These are phyloP conservation scores for Proliferodiscus dingleyae DNA, from an alignment of 2,329 filamentous ascomycete genomes.

Conservation along the genomic window DNA sequence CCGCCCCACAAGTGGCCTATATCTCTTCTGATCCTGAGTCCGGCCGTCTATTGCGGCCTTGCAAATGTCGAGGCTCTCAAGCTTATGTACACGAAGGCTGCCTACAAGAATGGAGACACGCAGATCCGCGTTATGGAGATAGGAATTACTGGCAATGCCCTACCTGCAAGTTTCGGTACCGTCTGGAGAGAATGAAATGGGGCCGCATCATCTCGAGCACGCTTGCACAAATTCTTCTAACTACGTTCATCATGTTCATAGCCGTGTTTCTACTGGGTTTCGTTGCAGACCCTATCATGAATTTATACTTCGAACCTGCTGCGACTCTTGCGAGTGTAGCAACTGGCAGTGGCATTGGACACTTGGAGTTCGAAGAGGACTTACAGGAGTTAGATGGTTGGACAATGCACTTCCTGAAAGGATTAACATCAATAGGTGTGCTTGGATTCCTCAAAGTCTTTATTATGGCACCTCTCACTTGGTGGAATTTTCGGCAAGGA, in stretches of 20 bases:
- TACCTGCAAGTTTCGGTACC: constrained; percentile 81
- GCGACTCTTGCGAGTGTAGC: constrained; percentile 50
- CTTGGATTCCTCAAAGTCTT: constrained; percentile 80
- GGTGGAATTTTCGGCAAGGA: constrained; percentile 66
- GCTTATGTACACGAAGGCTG: constrained; percentile 94
- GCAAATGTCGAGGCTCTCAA: constrained; percentile 87
- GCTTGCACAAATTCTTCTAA: constrained; percentile 64
- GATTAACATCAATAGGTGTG: constrained; percentile 82
- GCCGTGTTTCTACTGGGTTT: constrained; percentile 83
- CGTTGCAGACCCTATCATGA: constrained; percentile 86
- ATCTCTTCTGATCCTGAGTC: constrained; percentile 68
- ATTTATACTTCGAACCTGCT: constrained; percentile 76
- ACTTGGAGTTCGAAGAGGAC: constrained; percentile 38
- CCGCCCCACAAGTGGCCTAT: constrained; percentile 58
- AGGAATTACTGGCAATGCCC: constrained; percentile 84
- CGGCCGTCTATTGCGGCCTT: constrained; percentile 80
- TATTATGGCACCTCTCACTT: constrained; percentile 68
- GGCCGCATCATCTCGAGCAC: constrained; percentile 64
- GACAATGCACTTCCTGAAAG: constrained; percentile 82
- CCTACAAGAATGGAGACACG: constrained; percentile 73
- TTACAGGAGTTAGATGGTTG: constrained; percentile 54
- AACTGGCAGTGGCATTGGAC: constrained; percentile 34
- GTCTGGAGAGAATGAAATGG: constrained; percentile 71
- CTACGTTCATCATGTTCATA: constrained; percentile 63
- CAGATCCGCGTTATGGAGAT: constrained; percentile 57